Conservation (phyloP, 2,329 filamentous ascomycete species). For the Hypomyces rosellus region DNA sequence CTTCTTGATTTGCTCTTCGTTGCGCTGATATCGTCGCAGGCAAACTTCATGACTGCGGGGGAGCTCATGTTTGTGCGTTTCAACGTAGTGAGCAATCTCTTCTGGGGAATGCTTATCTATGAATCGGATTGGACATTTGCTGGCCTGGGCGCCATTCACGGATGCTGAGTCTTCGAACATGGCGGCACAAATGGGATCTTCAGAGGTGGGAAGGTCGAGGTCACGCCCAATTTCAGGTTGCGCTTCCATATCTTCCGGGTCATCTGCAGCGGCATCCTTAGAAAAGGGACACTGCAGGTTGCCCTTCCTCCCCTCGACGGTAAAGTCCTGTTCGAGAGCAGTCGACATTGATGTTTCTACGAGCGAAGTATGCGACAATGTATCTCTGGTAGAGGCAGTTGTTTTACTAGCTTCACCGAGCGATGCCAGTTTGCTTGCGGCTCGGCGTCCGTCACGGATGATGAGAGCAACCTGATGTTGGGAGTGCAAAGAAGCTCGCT, state of each 20-base stretch:
- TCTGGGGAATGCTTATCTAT: slow-evolving; percentile 88
- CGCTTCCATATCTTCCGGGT: slow-evolving; percentile 15
- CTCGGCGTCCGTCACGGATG: slow-evolving; percentile 57
- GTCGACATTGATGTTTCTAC: slow-evolving; percentile 54
- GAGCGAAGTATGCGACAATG: slow-evolving; percentile 37
- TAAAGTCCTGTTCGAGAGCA: slow-evolving; percentile 82
- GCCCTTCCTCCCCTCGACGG: slow-evolving; percentile 74
- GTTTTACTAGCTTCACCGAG: slow-evolving; percentile 46
- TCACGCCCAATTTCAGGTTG: slow-evolving; percentile 27
- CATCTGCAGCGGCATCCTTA: slow-evolving; percentile 24
- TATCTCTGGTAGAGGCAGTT: slow-evolving; percentile 43
- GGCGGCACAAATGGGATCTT: slow-evolving; percentile 58
- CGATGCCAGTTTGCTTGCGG: slow-evolving; percentile 46
- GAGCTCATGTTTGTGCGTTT: slow-evolving; percentile 91
- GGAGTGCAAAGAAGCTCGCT: slow-evolving; percentile 33
- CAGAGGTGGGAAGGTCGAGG: slow-evolving; percentile 41
- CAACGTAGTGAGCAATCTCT: slow-evolving; percentile 88
- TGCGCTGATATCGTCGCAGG: slow-evolving; percentile 81
- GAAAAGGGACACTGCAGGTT: slow-evolving; percentile 76
- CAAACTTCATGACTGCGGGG: slow-evolving; percentile 92
- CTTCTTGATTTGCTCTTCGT: slow-evolving; percentile 76
- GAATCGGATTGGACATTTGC: slow-evolving; percentile 87
- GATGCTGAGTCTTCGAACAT: slow-evolving; percentile 56
- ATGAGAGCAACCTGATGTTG: slow-evolving; percentile 54
- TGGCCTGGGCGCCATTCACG: slow-evolving; percentile 42